Evolutionary conservation across 345 rosid genomes (phyloP).

Genomic region (Aquilaria sinensis): DNA sequence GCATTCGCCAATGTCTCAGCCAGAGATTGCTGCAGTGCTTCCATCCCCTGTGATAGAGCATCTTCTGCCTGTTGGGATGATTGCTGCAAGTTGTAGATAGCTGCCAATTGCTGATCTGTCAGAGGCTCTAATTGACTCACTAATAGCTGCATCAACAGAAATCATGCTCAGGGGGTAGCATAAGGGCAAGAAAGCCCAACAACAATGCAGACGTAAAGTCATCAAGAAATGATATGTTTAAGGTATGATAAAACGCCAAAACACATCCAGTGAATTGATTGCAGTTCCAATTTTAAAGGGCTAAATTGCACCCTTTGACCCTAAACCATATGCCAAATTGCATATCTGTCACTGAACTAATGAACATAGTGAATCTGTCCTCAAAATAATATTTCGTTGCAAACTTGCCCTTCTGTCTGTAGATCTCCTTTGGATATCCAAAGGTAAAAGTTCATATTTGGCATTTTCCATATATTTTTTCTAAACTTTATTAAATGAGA

Average conservation of each 20-base stretch:
- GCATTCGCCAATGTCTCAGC: slow-evolving; percentile 84
- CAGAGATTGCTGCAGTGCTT: slow-evolving; percentile 78
- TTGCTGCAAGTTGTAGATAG: slow-evolving; percentile 71
- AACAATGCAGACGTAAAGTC: not conserved
- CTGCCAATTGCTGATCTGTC: slow-evolving; percentile 71
- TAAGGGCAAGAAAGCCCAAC: slow-evolving; percentile 3
- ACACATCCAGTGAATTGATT: not conserved
- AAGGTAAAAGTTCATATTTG: too few relatives aligned
- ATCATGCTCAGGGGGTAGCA: slow-evolving; percentile 1
- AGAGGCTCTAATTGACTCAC: slow-evolving; percentile 84
- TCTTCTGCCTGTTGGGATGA: slow-evolving; percentile 92
- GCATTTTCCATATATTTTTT: too few relatives aligned
- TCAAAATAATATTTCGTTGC: too few relatives aligned
- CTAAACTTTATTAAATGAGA: too few relatives aligned
- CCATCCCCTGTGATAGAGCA: slow-evolving; percentile 95
- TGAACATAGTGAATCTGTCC: too few relatives aligned
- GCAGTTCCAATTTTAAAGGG: not conserved
- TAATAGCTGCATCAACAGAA: slow-evolving; percentile 53
- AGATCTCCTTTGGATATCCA: too few relatives aligned
- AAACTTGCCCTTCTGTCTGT: too few relatives aligned
- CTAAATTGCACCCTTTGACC: not conserved
- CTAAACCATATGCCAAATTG: too few relatives aligned
- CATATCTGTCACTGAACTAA: too few relatives aligned
- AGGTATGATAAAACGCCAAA: not conserved
- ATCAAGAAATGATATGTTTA: not conserved